Base-by-base conservation (phyloP, 2,329 filamentous ascomycete species). In the Fusarium setosum region DNA sequence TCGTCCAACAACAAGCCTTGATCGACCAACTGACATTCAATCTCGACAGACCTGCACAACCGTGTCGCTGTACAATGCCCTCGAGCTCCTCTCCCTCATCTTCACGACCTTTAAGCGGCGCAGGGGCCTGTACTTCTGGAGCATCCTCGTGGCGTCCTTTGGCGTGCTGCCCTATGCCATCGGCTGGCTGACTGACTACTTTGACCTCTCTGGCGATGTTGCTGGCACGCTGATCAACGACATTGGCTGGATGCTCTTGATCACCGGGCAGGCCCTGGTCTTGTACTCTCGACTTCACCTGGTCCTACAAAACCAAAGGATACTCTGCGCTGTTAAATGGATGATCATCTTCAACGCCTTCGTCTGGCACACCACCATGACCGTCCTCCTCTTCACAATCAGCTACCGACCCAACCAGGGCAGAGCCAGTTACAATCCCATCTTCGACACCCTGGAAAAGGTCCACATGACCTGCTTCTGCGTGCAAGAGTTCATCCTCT, bases 281-380 rank as follows among this genome's bases (percentile, higher is more conserved):
- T 41, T 68, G 5, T 68, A 67, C 48, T 67, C 64, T 29, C 64
- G 64, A 34, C 61, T 67, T 20, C 57, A 55, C 37, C 42, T 67
- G 4, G 32, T 67, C 12, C 18, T 68, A 11, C 51, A 58, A 21
- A 65, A 37, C 41, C 21, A 35, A 2, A 31, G 29, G 15, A 23
- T 62, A 17, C 42, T 67, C 13, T 31, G 40, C 10, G 20, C 50
- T 4, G 35, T 41, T 8, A 65, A 61, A 29, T 65, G 64, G 56
- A 65, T 68, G 37, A 59, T 67, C 4, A 53, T 68, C 18, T 10
- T 49, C 5, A 68, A 68, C 35, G 64, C 55, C 29, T 24, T 45
- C 18, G 45, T 67, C 18, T 67, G 64, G 61, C 56, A 68, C 12
- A 65, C 48, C 23, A 31, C 56, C 32, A 45, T 65, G 13, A 67